Evolutionary conservation across 306 rosid species (phyloP), one percentile per base, ranked within the genome.

Genomic region (Ormosia semicastrata): DNA sequence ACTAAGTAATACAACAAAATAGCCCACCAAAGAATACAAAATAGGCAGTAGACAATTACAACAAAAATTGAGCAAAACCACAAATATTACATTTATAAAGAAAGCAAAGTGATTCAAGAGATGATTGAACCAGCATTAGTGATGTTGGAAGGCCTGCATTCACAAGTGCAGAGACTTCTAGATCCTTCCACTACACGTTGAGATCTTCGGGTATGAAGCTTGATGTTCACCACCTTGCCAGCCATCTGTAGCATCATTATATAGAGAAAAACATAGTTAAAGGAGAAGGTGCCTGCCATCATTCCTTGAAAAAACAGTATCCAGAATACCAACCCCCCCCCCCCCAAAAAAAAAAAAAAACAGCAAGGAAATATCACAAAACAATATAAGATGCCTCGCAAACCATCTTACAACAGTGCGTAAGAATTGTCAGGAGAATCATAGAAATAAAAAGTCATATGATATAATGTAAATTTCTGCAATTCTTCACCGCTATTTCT

Each of bases 181-280:
- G 99, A 93, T 64, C 90, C 98, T 83, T 90, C 88, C 54, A 95
- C 99, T 10, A 92, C 87, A 0, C 99, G 99, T 67, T 93, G 98
- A 40, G 98, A 92, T 81, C 99, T 92, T 77, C 87, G 76, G 30
- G 88, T 79, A 73, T 92, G 98, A 84, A 92, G 98, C 86, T 87
- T 93, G 80, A 93, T 87, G 70, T 95, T 89, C 82, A 92, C 93
- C 90, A 93, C 79, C 90, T 93, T 95, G 2, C 99, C 99, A 44
- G 92, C 99, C 87, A 93, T 89, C 99, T 95, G 83, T 83, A 71
- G 46, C 68, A 77, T 58, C 24, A 24, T 24, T 13, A 73, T 50
- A 17, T 1, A 15, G 46, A 24, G 4, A 66, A 39, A 49, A 13
- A 32, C 10, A 64, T 17, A 47, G 13, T 58, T 79, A 81, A 40